These are phyloP conservation scores for Moesziomyces globuligerus DNA, from an alignment of 1,284 basidiomycete species.

Conservation along the genomic window DNA sequence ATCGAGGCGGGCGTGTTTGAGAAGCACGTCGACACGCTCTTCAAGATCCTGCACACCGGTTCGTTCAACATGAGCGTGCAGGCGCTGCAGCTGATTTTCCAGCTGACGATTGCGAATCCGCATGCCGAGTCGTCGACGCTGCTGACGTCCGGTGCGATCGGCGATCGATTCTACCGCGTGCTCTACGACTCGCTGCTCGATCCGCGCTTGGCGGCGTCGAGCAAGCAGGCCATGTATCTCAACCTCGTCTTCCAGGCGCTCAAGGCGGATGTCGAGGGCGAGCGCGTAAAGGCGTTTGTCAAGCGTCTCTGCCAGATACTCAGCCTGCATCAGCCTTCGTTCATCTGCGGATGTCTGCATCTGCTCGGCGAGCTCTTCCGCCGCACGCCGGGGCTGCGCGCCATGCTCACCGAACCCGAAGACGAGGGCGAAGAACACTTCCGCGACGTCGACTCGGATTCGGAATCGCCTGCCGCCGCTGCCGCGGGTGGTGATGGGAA, in stretches of 20 bases:
- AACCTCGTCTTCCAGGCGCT: constrained; percentile 93
- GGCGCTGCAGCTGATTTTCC: constrained; percentile 89
- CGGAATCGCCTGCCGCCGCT: constrained; percentile 15
- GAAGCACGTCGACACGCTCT: constrained; percentile 90
- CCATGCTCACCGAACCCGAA: constrained; percentile 73
- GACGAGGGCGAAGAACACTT: constrained; percentile 71
- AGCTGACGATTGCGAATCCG: constrained; percentile 71
- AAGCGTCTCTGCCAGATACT: constrained; percentile 88
- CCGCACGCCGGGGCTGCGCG: constrained; percentile 76
- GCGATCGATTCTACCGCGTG: constrained; percentile 83
- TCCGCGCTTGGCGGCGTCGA: constrained; percentile 80
- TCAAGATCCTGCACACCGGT: constrained; percentile 89
- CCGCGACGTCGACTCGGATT: constrained; percentile 68
- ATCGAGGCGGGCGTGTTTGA: constrained; percentile 76
- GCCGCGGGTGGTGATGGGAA: constrained; percentile 27
- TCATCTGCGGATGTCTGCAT: constrained; percentile 85
- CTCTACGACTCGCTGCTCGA: constrained; percentile 91
- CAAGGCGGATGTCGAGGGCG: constrained; percentile 78
- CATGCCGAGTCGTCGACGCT: constrained; percentile 30
- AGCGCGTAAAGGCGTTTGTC: constrained; percentile 83
- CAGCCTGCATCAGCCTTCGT: constrained; percentile 80
- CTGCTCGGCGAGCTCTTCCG: constrained; percentile 76
- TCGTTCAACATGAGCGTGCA: constrained; percentile 96
- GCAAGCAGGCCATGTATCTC: constrained; percentile 97
- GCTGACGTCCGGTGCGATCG: constrained; percentile 66